Evolutionary conservation across 2,329 filamentous ascomycete genomes (phyloP), one percentile per base, ranked within the genome.

Genomic region (Ceratocystiopsis sp.): DNA sequence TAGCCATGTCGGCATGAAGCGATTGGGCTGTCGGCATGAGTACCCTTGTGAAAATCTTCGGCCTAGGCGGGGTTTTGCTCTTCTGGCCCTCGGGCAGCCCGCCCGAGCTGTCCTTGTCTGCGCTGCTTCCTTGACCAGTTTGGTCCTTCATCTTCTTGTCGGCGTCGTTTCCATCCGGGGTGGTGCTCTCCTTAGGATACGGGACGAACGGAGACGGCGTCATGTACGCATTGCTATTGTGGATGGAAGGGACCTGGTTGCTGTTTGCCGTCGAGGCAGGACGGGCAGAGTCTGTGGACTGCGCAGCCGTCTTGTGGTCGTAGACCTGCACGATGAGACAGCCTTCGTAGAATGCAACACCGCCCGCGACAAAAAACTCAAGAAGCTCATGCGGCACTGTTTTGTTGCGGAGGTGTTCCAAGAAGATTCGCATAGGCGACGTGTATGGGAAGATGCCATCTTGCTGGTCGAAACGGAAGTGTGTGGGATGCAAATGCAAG

Each of bases 291-390:
- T 73, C 75, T 55, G 84, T 77, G 51, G 70, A 65, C 48, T 71
- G 69, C 12, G 45, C 68, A 37, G 65, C 65, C 0, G 80, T 76
- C 54, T 82, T 84, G 63, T 94, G 84, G 57, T 96, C 84, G 54
- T 93, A 75, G n/a, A 96, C 67, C 59, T 93, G 80, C 34, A 98
- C 86, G 51, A 98, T 96, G 45, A 98, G 71, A 55, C 89, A 94
- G 32, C 83, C 86, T 59, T 96, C 87, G 57, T 96, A 98, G 57
- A 94, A 96, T 11, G 71, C 69, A 14, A 94, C 80, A 17, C 77
- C 75, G 16, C 69, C 68, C 40, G 75, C 69, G 25, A 78, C 69
- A 43, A 98, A 74, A 51, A 89, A 80, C 40, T 81, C 76, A 12
- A 96, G 64, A 57, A 96, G 75, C 52, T 95, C 86, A 59, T 95